These are phyloP conservation scores for Hypoxylon sp. DNA, from an alignment of 2,329 filamentous ascomycete genomes.

Conservation along the genomic window DNA sequence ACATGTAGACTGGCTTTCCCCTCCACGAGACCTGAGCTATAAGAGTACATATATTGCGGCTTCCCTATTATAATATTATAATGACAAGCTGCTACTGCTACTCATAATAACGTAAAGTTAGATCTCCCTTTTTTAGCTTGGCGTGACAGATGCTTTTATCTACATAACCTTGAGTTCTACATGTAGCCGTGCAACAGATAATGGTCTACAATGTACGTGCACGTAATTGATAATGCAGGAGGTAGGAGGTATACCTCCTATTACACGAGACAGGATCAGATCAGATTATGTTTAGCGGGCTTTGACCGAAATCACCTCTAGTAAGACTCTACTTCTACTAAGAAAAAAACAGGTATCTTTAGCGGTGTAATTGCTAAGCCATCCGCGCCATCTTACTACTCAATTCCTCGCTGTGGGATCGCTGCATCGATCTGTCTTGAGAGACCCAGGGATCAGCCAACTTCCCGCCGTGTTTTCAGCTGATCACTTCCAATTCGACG, in stretches of 20 bases:
- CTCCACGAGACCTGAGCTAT: slow-evolving; percentile 23
- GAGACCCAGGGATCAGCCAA: slow-evolving; percentile 25
- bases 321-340: neutral
- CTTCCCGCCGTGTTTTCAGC: slow-evolving; percentile 30
- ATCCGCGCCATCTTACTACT: slow-evolving; percentile 3
- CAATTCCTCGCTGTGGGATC: slow-evolving; percentile 27
- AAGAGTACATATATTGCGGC: slow-evolving; percentile 16
- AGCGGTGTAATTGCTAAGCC: slow-evolving; percentile 10
- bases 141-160: neutral
- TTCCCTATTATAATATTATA: neutral
- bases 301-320: slow-evolving; percentile 1
- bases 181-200: neutral
- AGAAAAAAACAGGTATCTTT: neutral
- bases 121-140: neutral
- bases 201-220: neutral
- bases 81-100: slow-evolving; percentile 1
- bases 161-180: neutral
- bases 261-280: neutral
- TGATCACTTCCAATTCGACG: slow-evolving; percentile 38
- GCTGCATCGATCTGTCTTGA: slow-evolving; percentile 37
- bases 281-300: neutral
- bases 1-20: slow-evolving; percentile 6
- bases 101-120: neutral
- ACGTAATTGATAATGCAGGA: no score
- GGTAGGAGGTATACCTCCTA: neutral